phyloP scores from a whole-genome alignment of 768 basidiomycete genomes.

The Daedaleopsis sinensis region DNA sequence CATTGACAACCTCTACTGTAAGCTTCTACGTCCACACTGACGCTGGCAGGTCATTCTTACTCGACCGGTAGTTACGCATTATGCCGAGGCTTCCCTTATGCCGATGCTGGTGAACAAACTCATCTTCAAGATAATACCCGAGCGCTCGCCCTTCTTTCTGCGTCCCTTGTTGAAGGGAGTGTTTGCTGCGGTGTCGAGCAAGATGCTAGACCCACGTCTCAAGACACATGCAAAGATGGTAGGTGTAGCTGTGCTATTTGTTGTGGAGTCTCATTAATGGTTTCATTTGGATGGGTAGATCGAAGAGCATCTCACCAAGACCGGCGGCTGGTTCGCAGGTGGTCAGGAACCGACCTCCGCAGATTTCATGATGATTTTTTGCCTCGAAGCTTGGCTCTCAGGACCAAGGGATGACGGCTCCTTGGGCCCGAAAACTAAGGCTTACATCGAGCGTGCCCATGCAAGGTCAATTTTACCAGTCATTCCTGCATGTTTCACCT shows the following conservation, averaged over 20 bases:
- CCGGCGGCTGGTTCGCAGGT: slow-evolving; percentile 37
- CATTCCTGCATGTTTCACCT: neutral
- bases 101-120: slow-evolving; percentile 36
- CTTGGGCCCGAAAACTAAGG: slow-evolving; percentile 38
- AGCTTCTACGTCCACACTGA: slow-evolving; percentile 4
- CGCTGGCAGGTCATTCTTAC: neutral
- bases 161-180: slow-evolving; percentile 30
- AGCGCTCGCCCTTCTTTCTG: slow-evolving; percentile 35
- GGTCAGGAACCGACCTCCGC: slow-evolving; percentile 43
- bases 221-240: slow-evolving; percentile 32
- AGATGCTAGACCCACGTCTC: slow-evolving; percentile 32
- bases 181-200: slow-evolving; percentile 19
- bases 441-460: slow-evolving; percentile 43
- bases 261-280: neutral
- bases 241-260: neutral
- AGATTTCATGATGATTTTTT: slow-evolving; percentile 49
- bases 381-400: slow-evolving; percentile 34
- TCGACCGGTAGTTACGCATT: slow-evolving; percentile 30
- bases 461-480: slow-evolving; percentile 31
- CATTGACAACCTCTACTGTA: slow-evolving; percentile 35
- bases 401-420: slow-evolving; percentile 9
- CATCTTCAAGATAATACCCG: slow-evolving; percentile 34
- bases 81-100: slow-evolving; percentile 40
- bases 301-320: slow-evolving; percentile 39
- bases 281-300: slow-evolving; percentile 32